A percentile compares a stretch with the other conserved stretches of the same genome.
Conservation (phyloP, 257 asterid species). For the Rauvolfia tetraphylla region DNA sequence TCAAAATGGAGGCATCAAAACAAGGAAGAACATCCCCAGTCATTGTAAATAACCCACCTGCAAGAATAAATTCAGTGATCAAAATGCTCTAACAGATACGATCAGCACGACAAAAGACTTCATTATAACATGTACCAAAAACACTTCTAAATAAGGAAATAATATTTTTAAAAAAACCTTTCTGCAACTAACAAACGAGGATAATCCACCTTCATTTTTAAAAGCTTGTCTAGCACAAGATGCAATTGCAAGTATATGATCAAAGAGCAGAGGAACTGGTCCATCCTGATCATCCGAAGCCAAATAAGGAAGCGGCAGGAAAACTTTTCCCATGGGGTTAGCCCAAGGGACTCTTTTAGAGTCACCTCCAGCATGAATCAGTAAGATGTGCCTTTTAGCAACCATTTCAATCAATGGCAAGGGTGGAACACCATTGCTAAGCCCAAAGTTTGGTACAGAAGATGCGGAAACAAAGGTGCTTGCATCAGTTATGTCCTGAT, state of each 20-base stretch:
- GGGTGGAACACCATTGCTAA: slow-evolving; percentile 34
- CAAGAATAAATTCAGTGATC: slow-evolving; percentile 10
- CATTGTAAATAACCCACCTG: slow-evolving; percentile 96
- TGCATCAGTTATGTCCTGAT: slow-evolving; percentile 45
- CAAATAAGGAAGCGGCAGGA: slow-evolving; percentile 91
- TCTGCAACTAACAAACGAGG: slow-evolving; percentile 31
- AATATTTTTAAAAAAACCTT: slow-evolving; percentile 13
- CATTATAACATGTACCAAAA: slow-evolving; percentile 14
- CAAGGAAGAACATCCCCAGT: slow-evolving; percentile 99
- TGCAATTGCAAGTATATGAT: slow-evolving; percentile 95
- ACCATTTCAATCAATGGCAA: slow-evolving; percentile 52
- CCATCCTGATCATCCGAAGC: slow-evolving; percentile 91
- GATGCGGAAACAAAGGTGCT: slow-evolving; percentile 30
- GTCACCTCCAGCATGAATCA: slow-evolving; percentile 99
- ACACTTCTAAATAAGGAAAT: slow-evolving; percentile 18
- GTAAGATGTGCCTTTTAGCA: slow-evolving; percentile 65
- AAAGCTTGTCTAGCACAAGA: slow-evolving; percentile 91
- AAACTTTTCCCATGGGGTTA: slow-evolving; percentile 98
- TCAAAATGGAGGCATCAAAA: slow-evolving; percentile 88
- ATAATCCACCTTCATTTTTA: slow-evolving; percentile 59
- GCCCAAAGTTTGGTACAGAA: slow-evolving; percentile 28
- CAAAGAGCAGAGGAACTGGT: slow-evolving; percentile 91
- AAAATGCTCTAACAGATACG: background rate
- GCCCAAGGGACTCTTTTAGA: slow-evolving; percentile 99
- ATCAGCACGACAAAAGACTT: slow-evolving; percentile 14